Percentiles rank a stretch among this genome's conserved stretches.
Evolutionary conservation across 176 grass and related monocot species (phyloP).

Genomic region (Hordeum marinum): DNA sequence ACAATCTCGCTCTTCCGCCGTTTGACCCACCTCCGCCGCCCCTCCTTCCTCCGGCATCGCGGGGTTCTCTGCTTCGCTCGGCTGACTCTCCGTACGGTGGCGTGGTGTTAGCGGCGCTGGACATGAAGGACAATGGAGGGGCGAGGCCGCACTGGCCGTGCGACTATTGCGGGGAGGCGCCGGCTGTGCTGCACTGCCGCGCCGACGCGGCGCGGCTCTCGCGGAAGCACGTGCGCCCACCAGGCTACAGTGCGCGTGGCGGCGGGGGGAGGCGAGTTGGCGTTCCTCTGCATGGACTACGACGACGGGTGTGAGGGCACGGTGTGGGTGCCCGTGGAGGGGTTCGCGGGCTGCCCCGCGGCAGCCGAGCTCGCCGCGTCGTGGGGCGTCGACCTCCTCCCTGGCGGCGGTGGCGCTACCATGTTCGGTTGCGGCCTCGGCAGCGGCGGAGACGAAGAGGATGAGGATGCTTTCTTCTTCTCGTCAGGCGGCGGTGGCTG

Average conservation of each 20-base stretch:
- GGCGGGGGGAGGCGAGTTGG: not conserved
- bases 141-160: conserved; percentile 37
- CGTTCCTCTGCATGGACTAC: conserved; percentile 50
- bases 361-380: conserved; percentile 55
- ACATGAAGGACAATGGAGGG: conserved; percentile 7
- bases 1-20: not conserved
- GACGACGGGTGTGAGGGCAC: not conserved
- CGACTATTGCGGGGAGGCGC: conserved; percentile 64
- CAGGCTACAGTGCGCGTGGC: conserved; percentile 36
- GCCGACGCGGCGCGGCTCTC: conserved; percentile 61
- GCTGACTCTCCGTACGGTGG: not conserved
- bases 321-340: conserved; percentile 28
- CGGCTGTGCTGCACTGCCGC: conserved; percentile 66
- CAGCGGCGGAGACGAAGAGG: not conserved
- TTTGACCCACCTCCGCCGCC: not conserved
- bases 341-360: conserved; percentile 53
- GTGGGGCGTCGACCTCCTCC: conserved; percentile 53
- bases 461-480: conserved; percentile 29
- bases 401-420: not conserved
- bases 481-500: conserved; percentile 28
- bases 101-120: not conserved
- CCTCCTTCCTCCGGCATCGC: not conserved
- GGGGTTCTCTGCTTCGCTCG: not conserved
- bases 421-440: not conserved
- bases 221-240: conserved; percentile 53